Percentiles rank a stretch among this genome's conserved stretches.
Conservation (phyloP, 2,329 filamentous ascomycete species). For the Curvularia hawaiiensis region DNA sequence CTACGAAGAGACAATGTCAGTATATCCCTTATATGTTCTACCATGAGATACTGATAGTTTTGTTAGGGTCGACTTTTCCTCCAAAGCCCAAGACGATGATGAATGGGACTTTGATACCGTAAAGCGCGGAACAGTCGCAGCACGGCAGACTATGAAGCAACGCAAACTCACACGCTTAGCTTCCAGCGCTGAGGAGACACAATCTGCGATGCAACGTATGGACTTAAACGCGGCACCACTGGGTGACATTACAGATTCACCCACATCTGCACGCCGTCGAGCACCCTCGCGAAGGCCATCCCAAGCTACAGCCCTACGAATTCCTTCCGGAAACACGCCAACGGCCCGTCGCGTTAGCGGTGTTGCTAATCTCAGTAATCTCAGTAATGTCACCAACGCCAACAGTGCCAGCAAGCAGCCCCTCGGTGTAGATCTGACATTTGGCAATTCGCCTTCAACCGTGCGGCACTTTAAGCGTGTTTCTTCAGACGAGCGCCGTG, state of each 20-base stretch:
- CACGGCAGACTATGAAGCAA: slow-evolving; percentile 54
- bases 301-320: slow-evolving; percentile 45
- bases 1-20: slow-evolving; percentile 88
- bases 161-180: slow-evolving; percentile 55
- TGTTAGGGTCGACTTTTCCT: slow-evolving; percentile 65
- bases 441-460: slow-evolving; percentile 90
- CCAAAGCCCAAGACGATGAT: slow-evolving; percentile 74
- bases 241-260: slow-evolving; percentile 46
- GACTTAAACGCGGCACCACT: slow-evolving; percentile 53
- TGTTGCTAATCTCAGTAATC: slow-evolving; percentile 6
- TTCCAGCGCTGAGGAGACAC: slow-evolving; percentile 42
- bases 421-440: slow-evolving; percentile 86
- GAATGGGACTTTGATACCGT: slow-evolving; percentile 97
- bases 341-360: slow-evolving; percentile 53
- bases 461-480: slow-evolving; percentile 90
- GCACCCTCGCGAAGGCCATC: slow-evolving; percentile 46
- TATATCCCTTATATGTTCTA: slow-evolving; percentile 4
- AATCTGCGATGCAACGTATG: slow-evolving; percentile 49
- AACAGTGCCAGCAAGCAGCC: slow-evolving; percentile 65
- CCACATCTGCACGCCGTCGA: slow-evolving; percentile 35
- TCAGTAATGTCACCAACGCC: slow-evolving; percentile 56
- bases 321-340: slow-evolving; percentile 45
- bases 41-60: slow-evolving; percentile 16
- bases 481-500: slow-evolving; percentile 63
- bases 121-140: slow-evolving; percentile 68